These are phyloP conservation scores for Acer saccharum DNA, from an alignment of 345 rosid genomes.

Conservation along the genomic window DNA sequence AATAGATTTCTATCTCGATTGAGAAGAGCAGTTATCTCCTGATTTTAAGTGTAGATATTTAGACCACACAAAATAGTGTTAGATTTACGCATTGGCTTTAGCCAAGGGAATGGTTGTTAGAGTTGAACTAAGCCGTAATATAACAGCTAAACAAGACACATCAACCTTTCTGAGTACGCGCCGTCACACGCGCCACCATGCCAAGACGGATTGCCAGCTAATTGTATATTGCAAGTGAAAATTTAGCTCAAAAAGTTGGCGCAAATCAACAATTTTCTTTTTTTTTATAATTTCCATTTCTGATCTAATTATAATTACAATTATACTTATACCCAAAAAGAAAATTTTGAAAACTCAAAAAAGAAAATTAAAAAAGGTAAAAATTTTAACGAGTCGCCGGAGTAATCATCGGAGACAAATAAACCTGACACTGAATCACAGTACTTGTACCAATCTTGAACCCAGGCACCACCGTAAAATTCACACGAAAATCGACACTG, in stretches of 20 bases:
- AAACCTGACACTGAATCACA: slow-evolving; percentile 83
- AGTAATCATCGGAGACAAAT: slow-evolving; percentile 48
- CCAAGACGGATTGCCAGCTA: background rate
- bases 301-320: slow-evolving; percentile 10
- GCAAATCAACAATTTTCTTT: no score
- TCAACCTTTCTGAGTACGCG: background rate
- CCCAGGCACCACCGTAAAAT: slow-evolving; percentile 93
- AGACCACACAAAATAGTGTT: no score
- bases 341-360: background rate
- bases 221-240: background rate
- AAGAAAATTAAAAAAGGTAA: background rate
- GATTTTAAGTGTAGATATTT: no score
- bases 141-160: no score
- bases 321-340: slow-evolving; percentile 20
- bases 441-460: slow-evolving; percentile 65
- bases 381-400: slow-evolving; percentile 35
- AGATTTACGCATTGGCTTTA: no score
- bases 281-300: background rate
- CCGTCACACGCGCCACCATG: background rate
- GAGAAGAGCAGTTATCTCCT: no score
- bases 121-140: no score
- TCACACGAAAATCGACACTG: slow-evolving; percentile 51
- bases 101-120: background rate
- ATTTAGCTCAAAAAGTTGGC: background rate
- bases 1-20: no score